These are phyloP conservation scores for Kalaharituber pfeilii DNA, from an alignment of 2,329 filamentous ascomycete genomes.

Conservation along the genomic window DNA sequence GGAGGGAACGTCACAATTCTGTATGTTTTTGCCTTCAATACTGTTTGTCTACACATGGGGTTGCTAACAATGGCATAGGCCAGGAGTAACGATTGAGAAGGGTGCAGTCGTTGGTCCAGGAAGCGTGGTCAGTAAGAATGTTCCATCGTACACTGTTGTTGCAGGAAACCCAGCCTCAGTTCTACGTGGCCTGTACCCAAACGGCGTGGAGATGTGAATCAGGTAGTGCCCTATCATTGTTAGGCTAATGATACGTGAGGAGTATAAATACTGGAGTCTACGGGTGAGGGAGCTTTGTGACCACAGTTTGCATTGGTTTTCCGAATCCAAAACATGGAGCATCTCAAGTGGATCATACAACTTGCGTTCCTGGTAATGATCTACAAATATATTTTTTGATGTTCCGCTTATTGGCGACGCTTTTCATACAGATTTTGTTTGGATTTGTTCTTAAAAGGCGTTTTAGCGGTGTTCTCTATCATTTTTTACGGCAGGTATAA, in stretches of 20 bases:
- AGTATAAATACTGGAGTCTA: no score
- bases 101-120: conserved; percentile 38
- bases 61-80: conserved; percentile 17
- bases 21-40: conserved; percentile 13
- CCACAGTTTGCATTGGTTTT: no score
- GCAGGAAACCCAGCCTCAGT: conserved; percentile 33
- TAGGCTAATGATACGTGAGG: no score
- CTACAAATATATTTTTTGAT: no score
- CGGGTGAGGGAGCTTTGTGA: no score
- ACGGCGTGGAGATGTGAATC: conserved; percentile 16
- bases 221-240: no score
- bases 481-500: background rate
- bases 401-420: no score
- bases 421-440: no score
- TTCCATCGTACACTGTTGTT: conserved; percentile 32
- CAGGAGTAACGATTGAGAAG: conserved; percentile 37
- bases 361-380: background rate
- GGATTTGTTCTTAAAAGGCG: background rate
- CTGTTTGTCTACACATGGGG: background rate
- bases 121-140: conserved; percentile 38
- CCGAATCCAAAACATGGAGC: no score
- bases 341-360: no score
- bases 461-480: background rate
- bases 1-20: conserved; percentile 45
- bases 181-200: conserved; percentile 22